phyloP scores from a whole-genome alignment of 306 rosid species.

The Vigna angularis region DNA sequence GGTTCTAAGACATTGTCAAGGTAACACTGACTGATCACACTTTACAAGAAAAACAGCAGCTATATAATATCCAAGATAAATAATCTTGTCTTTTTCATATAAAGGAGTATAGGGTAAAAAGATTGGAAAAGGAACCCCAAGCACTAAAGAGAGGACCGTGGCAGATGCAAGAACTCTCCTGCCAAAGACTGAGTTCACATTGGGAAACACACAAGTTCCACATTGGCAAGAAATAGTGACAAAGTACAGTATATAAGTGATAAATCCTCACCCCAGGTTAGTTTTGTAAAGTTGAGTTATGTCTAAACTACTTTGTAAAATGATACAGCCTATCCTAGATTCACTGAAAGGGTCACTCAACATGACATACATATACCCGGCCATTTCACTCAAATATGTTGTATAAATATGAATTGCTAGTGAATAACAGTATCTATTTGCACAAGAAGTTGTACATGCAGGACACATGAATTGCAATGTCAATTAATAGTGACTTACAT shows the following conservation, averaged over 20 bases:
- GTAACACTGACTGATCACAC: neutral
- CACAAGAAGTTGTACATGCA: conserved; percentile 24
- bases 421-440: conserved; percentile 8
- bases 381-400: conserved; percentile 21
- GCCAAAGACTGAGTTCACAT: neutral
- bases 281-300: too few species aligned
- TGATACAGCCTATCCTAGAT: too few species aligned
- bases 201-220: too few species aligned
- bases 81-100: neutral
- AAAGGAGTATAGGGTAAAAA: neutral
- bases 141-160: neutral
- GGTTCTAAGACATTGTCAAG: neutral
- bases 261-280: too few species aligned
- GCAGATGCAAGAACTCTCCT: conserved; percentile 7
- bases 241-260: too few species aligned
- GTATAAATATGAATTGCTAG: conserved; percentile 11
- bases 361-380: too few species aligned
- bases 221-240: too few species aligned
- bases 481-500: conserved; percentile 61
- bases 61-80: neutral
- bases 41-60: conserved; percentile 5
- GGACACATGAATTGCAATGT: conserved; percentile 6
- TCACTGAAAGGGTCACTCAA: too few species aligned
- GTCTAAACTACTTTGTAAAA: too few species aligned
- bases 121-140: neutral